These are phyloP conservation scores for Asterophora lycoperdoides DNA, from an alignment of 768 basidiomycete genomes.

Conservation along the genomic window DNA sequence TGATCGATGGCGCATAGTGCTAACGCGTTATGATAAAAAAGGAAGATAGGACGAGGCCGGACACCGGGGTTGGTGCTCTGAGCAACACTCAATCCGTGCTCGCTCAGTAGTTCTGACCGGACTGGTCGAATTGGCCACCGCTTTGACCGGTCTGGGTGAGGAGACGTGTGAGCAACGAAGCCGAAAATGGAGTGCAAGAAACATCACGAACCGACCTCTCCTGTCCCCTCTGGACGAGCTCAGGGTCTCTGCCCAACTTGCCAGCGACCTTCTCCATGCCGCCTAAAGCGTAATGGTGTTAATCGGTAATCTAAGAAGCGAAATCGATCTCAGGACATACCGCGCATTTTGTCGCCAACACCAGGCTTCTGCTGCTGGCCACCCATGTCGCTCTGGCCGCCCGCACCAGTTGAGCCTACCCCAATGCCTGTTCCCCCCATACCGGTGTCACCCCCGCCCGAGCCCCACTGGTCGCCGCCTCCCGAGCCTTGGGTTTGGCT, in stretches of 20 bases:
- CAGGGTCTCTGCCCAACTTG: slow-evolving; percentile 20
- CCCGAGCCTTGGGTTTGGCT: slow-evolving; percentile 9
- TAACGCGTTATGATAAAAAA: too few relatives aligned
- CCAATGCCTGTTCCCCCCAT: slow-evolving; percentile 11
- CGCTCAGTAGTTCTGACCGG: slow-evolving; percentile 3
- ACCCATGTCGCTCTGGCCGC: not conserved
- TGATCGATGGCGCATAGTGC: too few relatives aligned
- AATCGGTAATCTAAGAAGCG: not conserved
- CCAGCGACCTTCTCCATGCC: slow-evolving; percentile 21
- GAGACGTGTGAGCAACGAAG: too few relatives aligned
- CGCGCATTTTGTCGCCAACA: slow-evolving; percentile 23
- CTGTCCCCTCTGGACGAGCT: slow-evolving; percentile 19
- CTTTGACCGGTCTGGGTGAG: too few relatives aligned
- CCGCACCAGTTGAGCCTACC: not conserved
- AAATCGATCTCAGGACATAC: not conserved
- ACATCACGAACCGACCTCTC: slow-evolving; percentile 12
- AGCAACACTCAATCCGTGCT: not conserved
- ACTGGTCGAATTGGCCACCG: too few relatives aligned
- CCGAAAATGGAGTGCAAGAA: not conserved
- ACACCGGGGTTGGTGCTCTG: not conserved
- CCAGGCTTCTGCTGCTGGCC: slow-evolving; percentile 5
- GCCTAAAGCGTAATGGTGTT: slow-evolving; percentile 2
- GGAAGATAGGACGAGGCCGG: too few relatives aligned
- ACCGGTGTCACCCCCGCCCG: too few relatives aligned
- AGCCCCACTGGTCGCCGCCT: too few relatives aligned